Evolutionary conservation across 371 early-diverging fungal species (phyloP).

Genomic region (Mucor indicus): DNA sequence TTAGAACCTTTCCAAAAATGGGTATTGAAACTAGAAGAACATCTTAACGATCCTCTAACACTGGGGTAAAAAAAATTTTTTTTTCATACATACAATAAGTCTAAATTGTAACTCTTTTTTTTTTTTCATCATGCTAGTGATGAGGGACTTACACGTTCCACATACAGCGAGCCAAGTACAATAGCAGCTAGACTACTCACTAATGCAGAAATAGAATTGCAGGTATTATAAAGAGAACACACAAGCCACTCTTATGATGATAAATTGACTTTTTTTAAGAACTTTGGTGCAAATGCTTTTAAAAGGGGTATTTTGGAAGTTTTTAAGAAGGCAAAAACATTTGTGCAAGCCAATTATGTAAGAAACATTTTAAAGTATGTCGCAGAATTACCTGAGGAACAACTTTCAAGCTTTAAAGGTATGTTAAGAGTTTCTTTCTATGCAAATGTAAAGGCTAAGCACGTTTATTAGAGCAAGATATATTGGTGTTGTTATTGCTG

Average conservation of each 20-base stretch:
- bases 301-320: background rate
- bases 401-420: background rate
- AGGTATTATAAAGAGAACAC: background rate
- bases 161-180: conserved; percentile 9
- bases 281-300: background rate
- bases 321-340: background rate
- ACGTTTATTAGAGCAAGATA: conserved; percentile 4
- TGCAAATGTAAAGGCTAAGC: background rate
- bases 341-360: conserved; percentile 4
- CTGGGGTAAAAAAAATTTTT: background rate
- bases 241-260: background rate
- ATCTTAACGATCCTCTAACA: background rate
- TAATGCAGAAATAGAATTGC: conserved; percentile 13
- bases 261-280: background rate
- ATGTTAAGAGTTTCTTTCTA: background rate
- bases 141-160: background rate
- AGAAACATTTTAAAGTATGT: background rate
- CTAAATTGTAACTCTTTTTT: too few relatives aligned
- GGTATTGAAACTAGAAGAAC: conserved; percentile 1
- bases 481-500: conserved; percentile 5
- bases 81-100: background rate
- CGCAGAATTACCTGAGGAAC: background rate
- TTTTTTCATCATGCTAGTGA: too few relatives aligned
- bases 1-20: conserved; percentile 3
- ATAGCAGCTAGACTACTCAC: conserved; percentile 13